Conservation (phyloP, 306 rosid genomes). For the Acacia confusa region DNA sequence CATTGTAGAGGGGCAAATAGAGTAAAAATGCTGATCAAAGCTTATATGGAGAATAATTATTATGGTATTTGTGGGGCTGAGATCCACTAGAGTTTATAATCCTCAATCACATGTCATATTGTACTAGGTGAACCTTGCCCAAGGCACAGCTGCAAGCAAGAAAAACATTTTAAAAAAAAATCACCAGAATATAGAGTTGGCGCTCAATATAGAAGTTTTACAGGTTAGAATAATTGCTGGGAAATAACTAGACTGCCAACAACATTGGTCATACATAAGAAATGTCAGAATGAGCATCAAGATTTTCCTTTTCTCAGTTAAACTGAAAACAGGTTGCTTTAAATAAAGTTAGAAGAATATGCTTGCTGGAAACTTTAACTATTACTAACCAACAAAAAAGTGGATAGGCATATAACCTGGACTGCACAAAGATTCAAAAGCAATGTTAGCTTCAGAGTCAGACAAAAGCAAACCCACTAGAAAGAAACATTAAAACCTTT, state of each 20-base stretch:
- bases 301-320: not conserved
- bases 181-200: not conserved
- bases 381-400: not conserved
- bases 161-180: not conserved
- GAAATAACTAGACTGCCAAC: not conserved
- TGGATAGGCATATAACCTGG: not conserved
- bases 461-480: not conserved
- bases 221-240: not conserved
- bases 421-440: not conserved
- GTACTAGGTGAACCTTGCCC: not conserved
- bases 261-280: not conserved
- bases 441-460: not conserved
- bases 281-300: slow-evolving; percentile 6
- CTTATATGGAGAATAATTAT: not conserved
- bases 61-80: not conserved
- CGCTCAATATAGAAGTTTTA: slow-evolving; percentile 9
- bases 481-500: not conserved
- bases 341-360: not conserved
- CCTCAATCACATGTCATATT: not conserved
- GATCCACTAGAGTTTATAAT: not conserved
- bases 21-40: not conserved
- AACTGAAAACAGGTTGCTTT: not conserved
- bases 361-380: not conserved
- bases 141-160: not conserved
- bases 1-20: not conserved